Evolutionary conservation across 1,284 basidiomycete species (phyloP), one percentile per base, ranked within the genome.

Genomic region (Quambalaria eucalypti): DNA sequence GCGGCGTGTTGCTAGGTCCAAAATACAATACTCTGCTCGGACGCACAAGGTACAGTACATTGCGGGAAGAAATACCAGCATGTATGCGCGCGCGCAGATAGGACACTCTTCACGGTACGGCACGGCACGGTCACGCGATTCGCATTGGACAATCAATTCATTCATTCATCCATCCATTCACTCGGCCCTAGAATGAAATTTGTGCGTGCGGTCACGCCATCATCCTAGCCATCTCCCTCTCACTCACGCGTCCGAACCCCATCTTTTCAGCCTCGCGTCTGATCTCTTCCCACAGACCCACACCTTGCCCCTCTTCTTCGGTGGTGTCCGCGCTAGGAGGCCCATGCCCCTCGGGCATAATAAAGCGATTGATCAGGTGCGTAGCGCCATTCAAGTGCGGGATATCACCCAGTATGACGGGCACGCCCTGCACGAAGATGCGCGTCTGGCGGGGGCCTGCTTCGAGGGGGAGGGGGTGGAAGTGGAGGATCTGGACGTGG

Each of bases 381-480:
- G 82, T 73, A 23, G 80, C 85, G 19, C 85, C 85, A 63, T 87
- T 87, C 31, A 81, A 72, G 6, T 80, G 79, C 0, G 81, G 79
- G 19, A 83, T 72, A 66, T 87, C 86, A 50, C 80, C 76, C 7
- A 80, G 62, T 19, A 72, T 65, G 30, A 82, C 81, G 2, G 66
- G 63, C 21, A 78, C 77, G 25, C 80, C 81, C 56, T 86, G 83
- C 51, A 83, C 83, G 59, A 76, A 78, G 58, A 85, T 68, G 46
- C 65, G 77, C 66, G 48, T 82, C 82, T 69, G 79, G 64, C 72
- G 78, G 73, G 58, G 77, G 3, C 77, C 77, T 59, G 71, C 63
- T 44, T 51, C 33, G 14, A 65, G 61, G 12, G 67, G 67, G 2
- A 69, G 48, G 33, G 66, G 36, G 42, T 63, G 55, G 59, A 66